Base-by-base conservation (phyloP, 2,329 filamentous ascomycete species). In the Xylaria sp. region DNA sequence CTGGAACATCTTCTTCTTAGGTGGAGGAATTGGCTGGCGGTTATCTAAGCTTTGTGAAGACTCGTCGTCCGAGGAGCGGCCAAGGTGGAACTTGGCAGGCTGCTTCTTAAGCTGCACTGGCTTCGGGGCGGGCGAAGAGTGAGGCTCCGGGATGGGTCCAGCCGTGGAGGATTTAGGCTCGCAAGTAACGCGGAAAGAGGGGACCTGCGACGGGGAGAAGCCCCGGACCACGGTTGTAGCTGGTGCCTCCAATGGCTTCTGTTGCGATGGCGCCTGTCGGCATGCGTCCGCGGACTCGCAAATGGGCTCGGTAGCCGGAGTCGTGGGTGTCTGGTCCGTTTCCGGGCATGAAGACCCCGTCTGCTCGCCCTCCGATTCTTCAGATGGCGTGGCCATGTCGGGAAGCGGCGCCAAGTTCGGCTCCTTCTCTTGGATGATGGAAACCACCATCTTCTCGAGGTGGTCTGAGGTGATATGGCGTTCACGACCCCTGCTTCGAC, bases 381-480 rank as follows among this genome's bases (percentile, higher is more conserved):
- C 62, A 3, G 64, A 69, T 9, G 71, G 66, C n/a, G 69, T 63
- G 64, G 71, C 62, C 62, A 74, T 71, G 44, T 70, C 67, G 17
- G 81, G 78, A 7, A 86, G 72, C 64, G 78, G 84, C 47, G 78
- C 75, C 60, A 73, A 74, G 62, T 93, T 78, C 42, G 82, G 81
- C 72, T 86, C 86, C 74, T 90, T 91, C 73, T 94, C 89, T 72
- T 95, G 90, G 69, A 97, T 94, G 51, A 97, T 97, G 38, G 88
- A 91, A 52, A 90, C 85, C 39, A 97, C 91, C 84, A 97, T 95
- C 77, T 95, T 95, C 74, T 96, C 91, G 24, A 97, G 81, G 65
- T 94, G 90, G 67, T 91, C 84, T 6, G 93, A 91, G n/a, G 92
- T 95, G 63, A 97, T 93, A 74, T 96, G 92, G 67, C 90, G 89